These are phyloP conservation scores for Sergeia podlipaevii DNA, from an alignment of 208 protist genomes.

Conservation along the genomic window DNA sequence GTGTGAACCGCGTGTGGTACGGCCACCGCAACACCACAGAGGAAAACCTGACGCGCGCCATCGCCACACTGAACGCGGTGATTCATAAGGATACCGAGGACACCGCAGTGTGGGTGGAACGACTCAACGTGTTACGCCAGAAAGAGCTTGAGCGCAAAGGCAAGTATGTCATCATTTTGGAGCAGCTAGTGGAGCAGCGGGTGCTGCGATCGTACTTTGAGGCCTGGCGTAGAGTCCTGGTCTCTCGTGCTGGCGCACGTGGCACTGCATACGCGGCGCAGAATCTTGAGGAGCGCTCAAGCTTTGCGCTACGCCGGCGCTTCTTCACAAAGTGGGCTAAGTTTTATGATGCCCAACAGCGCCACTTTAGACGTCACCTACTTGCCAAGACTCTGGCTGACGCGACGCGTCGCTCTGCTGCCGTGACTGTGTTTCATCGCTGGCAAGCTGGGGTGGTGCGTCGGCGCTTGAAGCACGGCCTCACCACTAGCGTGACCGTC, in stretches of 20 bases:
- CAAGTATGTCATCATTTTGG: constrained; percentile 61
- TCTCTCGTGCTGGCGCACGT: constrained; percentile 1
- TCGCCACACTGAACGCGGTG: constrained; percentile 47
- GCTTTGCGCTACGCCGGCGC: constrained; percentile 33
- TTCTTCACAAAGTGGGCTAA: constrained; percentile 64
- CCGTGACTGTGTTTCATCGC: constrained; percentile 26
- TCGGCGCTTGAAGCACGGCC: constrained; percentile 9
- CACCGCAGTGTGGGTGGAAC: constrained; percentile 61
- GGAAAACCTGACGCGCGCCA: constrained; percentile 47
- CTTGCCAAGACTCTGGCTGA: constrained; percentile 34
- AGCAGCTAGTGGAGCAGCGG: constrained; percentile 46
- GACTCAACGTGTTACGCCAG: constrained; percentile 31
- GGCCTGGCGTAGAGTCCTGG: constrained; percentile 33
- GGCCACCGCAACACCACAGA: constrained; percentile 68
- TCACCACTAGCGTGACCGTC: constrained; percentile 9
- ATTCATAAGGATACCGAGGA: constrained; percentile 70
- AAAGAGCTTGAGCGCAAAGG: constrained; percentile 56
- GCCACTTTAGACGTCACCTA: constrained; percentile 34
- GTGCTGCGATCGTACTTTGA: constrained; percentile 58
- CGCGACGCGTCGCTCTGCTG: constrained; percentile 30
- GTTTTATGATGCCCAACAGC: constrained; percentile 68
- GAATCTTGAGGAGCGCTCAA: constrained; percentile 20
- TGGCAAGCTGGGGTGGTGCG: constrained; percentile 32
- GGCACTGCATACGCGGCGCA: constrained; percentile 18
- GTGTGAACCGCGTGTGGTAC: constrained; percentile 88